Base-by-base conservation (phyloP, 75 land plant species). In the Chamaecyparis obtusa region DNA sequence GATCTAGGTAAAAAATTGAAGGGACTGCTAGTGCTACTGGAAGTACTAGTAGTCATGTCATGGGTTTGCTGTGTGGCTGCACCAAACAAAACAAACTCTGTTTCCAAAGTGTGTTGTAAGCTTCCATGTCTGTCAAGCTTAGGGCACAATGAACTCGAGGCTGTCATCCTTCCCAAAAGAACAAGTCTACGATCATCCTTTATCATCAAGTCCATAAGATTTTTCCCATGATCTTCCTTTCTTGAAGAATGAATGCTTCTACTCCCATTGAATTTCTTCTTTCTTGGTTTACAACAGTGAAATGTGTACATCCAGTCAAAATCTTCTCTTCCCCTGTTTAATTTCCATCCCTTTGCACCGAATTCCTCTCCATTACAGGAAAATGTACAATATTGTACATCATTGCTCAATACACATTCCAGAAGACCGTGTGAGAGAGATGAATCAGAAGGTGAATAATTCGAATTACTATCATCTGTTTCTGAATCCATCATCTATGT, bases 91-190 rank as follows among this genome's bases (percentile, higher is more conserved):
- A 92, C 90, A 89, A 90, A 93, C 83, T 93, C 91, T 69, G 36
- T 89, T 16, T 71, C 69, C 39, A 81, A 10, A 46, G 35, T 51
- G 21, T 16, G 71, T 36, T 84, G 87, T 6, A 76, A 39, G 9
- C 86, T 48, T 16, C 75, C 67, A 33, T 54, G 9, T 4, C 30
- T 56, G n/a, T 7, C 69, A 1, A 90, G 16, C 37, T 90, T 35
- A 9, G 85, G 36, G 27, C 89, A 91, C 60, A 55, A 27, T 49
- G 80, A 75, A 69, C 85, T 85, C 49, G 89, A 88, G 74, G 91
- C 88, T 80, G 87, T 93, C 94, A 94, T 92, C 84, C 91, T 88
- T 10, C 90, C 95, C 33, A 93, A 86, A 83, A 91, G 83, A 57
- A 89, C 91, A 27, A 90, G 87, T 41, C n/a, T 24, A 33, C 10